phyloP scores from a whole-genome alignment of 805 yeast genomes.

The Ogataea paraovalis region DNA sequence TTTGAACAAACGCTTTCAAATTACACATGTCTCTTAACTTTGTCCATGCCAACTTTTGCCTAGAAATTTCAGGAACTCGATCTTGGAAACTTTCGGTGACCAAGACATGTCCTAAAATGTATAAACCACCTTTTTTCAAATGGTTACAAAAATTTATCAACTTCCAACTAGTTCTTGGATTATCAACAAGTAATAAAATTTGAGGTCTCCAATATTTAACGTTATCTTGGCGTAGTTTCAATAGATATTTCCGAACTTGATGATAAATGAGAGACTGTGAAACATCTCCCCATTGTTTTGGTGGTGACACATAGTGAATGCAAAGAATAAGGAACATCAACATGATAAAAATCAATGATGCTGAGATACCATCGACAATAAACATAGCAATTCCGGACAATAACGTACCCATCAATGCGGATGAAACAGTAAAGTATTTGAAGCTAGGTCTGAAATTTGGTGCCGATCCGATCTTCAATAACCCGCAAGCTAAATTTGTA shows the following conservation, averaged over 20 bases:
- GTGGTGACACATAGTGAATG: slow-evolving; percentile 89
- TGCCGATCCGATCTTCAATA: slow-evolving; percentile 84
- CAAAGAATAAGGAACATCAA: slow-evolving; percentile 63
- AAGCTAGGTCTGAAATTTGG: slow-evolving; percentile 98
- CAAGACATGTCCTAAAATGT: slow-evolving; percentile 88
- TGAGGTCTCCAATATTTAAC: slow-evolving; percentile 99
- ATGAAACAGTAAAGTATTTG: slow-evolving; percentile 73
- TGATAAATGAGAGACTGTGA: slow-evolving; percentile 93
- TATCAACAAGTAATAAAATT: slow-evolving; percentile 79
- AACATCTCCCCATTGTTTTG: slow-evolving; percentile 97
- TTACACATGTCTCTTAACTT: slow-evolving; percentile 72
- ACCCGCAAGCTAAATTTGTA: slow-evolving; percentile 88
- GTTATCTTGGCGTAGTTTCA: slow-evolving; percentile 82
- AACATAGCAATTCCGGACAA: slow-evolving; percentile 82
- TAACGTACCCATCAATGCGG: slow-evolving; percentile 75
- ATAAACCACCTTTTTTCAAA: slow-evolving; percentile 91
- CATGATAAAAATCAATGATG: slow-evolving; percentile 66
- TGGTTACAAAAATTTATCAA: slow-evolving; percentile 90
- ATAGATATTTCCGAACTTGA: slow-evolving; percentile 87
- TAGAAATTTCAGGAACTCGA: slow-evolving; percentile 63
- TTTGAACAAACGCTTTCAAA: slow-evolving; percentile 91
- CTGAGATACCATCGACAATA: slow-evolving; percentile 88
- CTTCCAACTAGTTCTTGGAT: slow-evolving; percentile 90
- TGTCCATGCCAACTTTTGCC: slow-evolving; percentile 78
- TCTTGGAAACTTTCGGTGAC: slow-evolving; percentile 59